Evolutionary conservation across 768 basidiomycete species (phyloP).

Genomic region (Kwoniella pini): DNA sequence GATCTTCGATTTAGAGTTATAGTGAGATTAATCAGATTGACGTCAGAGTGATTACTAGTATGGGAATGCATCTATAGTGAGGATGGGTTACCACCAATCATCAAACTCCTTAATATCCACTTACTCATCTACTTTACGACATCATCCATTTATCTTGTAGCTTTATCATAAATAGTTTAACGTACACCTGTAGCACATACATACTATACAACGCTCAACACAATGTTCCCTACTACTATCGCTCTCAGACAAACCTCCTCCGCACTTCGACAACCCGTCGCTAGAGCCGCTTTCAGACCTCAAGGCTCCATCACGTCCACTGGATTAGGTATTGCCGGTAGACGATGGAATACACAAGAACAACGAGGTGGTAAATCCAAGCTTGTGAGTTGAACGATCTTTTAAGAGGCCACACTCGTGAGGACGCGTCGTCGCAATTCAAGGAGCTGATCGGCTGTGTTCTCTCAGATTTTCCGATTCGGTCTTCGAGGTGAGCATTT

Average conservation of each 20-base stretch:
- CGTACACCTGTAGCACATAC: neutral
- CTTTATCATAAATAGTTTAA: neutral
- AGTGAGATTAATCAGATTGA: neutral
- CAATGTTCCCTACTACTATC: slow-evolving; percentile 32
- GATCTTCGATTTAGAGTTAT: neutral
- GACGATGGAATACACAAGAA: slow-evolving; percentile 37
- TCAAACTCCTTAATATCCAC: neutral
- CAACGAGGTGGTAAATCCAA: slow-evolving; percentile 48
- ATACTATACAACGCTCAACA: neutral
- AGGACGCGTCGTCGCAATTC: too few species aligned
- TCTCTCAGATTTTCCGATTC: slow-evolving; percentile 49
- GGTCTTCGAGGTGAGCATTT: slow-evolving; percentile 42
- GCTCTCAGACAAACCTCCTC: slow-evolving; percentile 26
- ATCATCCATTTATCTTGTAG: neutral
- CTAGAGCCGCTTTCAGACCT: slow-evolving; percentile 3
- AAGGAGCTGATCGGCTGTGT: neutral
- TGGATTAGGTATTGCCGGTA: slow-evolving; percentile 27
- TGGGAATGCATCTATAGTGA: neutral
- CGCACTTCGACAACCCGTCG: slow-evolving; percentile 20
- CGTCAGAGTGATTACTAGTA: neutral
- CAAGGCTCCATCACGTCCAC: slow-evolving; percentile 1
- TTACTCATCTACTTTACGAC: neutral
- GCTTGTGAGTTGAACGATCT: slow-evolving; percentile 39
- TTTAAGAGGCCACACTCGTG: neutral
- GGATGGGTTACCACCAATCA: neutral